phyloP scores from a whole-genome alignment of 257 asterid species.

The Fraxinus americana region DNA sequence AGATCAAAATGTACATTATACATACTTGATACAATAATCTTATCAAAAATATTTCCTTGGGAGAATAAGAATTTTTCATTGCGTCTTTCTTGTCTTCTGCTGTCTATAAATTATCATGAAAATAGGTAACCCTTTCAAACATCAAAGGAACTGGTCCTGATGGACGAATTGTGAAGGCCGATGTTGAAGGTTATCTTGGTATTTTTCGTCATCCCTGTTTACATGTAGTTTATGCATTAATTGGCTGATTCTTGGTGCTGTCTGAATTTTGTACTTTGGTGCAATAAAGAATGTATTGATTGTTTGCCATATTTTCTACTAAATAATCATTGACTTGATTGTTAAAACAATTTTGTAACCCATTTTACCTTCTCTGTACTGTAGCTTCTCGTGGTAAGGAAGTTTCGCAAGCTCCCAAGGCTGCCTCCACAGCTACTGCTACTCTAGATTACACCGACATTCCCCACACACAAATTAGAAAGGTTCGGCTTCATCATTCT shows the following conservation, averaged over 20 bases:
- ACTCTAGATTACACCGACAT: constrained; percentile 70
- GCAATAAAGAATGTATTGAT: not conserved
- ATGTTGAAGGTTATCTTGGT: constrained; percentile 93
- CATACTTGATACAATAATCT: not conserved
- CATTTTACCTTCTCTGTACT: constrained; percentile 31
- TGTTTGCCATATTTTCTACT: not conserved
- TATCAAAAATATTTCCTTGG: not conserved
- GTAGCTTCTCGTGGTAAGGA: constrained; percentile 84
- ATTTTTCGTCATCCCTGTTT: constrained; percentile 28
- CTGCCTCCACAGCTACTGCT: constrained; percentile 44
- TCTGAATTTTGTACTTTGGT: constrained; percentile 7
- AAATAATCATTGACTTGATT: constrained; percentile 6
- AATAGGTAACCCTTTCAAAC: constrained; percentile 70
- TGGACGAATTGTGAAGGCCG: constrained; percentile 94
- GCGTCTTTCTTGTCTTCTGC: not conserved
- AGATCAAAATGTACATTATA: constrained; percentile 62
- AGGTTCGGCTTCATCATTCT: constrained; percentile 48
- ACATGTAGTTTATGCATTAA: not conserved
- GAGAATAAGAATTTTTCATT: not conserved
- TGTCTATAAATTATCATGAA: constrained; percentile 17
- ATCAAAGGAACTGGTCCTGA: constrained; percentile 97
- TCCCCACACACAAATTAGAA: constrained; percentile 89
- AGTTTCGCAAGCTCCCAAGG: constrained; percentile 59
- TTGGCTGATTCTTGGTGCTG: not conserved
- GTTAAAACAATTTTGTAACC: constrained; percentile 20